A percentile compares a stretch with the other conserved stretches of the same genome.
phyloP scores from a whole-genome alignment of 768 basidiomycete genomes.

The Favolaschia claudopus region DNA sequence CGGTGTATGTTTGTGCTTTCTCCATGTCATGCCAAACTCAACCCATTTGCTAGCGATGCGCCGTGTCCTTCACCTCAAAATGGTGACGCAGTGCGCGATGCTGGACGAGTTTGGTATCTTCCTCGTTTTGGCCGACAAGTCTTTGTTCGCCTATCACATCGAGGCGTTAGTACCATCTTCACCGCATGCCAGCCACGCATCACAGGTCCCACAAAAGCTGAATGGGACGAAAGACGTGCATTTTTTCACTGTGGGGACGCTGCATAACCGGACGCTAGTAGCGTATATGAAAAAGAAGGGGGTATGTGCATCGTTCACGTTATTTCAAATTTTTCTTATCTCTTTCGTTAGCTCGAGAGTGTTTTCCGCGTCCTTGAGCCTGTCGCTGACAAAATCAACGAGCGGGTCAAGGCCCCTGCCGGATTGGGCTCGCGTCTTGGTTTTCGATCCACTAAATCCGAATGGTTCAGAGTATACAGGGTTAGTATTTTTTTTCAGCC shows the following conservation, averaged over 20 bases:
- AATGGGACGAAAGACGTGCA: constrained; percentile 94
- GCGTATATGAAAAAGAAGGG: constrained; percentile 97
- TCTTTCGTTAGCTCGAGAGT: too few species aligned
- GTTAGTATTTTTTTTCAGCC: too few species aligned
- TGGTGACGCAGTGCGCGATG: constrained; percentile 83
- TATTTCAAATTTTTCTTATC: neutral
- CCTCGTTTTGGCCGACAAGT: constrained; percentile 94
- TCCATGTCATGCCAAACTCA: neutral
- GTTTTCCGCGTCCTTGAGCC: constrained; percentile 98
- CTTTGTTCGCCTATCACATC: constrained; percentile 92
- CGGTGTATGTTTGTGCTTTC: constrained; percentile 69
- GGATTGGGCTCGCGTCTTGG: constrained; percentile 78
- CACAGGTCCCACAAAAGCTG: constrained; percentile 88
- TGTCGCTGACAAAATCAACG: constrained; percentile 86
- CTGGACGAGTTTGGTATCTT: constrained; percentile 97
- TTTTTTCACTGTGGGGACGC: constrained; percentile 92
- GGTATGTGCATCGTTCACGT: constrained; percentile 36
- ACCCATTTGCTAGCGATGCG: neutral
- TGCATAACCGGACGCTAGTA: constrained; percentile 88
- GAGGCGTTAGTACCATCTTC: constrained; percentile 95
- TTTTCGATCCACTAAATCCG: constrained; percentile 80
- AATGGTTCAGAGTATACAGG: constrained; percentile 95
- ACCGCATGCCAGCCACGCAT: constrained; percentile 67
- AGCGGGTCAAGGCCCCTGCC: constrained; percentile 72
- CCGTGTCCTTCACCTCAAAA: neutral